Conservation (phyloP, 2,329 filamentous ascomycete genomes). For the Berkeleyomyces rouxiae region DNA sequence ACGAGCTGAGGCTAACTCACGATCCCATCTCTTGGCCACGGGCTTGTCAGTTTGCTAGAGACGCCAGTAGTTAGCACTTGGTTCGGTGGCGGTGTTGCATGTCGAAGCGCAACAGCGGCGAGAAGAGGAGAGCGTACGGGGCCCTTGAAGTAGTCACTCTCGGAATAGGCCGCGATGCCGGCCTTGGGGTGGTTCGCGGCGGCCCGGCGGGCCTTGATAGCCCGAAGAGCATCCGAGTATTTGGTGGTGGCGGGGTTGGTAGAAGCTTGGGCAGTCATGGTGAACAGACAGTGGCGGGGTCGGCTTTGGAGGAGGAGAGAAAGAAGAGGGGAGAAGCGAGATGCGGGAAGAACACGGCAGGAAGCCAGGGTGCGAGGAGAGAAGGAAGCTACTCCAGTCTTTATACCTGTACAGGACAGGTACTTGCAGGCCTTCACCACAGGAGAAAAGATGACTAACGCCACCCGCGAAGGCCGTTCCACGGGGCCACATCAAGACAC, state of each 20-base stretch:
- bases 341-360: background rate
- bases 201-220: constrained; percentile 49
- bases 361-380: background rate
- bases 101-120: background rate
- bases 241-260: constrained; percentile 1
- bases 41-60: constrained; percentile 40
- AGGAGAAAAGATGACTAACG: background rate
- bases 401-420: background rate
- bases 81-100: background rate
- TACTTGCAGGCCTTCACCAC: background rate
- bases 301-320: background rate
- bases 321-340: background rate
- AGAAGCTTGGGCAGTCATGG: constrained; percentile 7
- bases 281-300: background rate
- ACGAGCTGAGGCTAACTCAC: constrained; percentile 34
- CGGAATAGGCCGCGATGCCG: constrained; percentile 58
- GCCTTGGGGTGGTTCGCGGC: constrained; percentile 58
- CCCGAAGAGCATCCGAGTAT: constrained; percentile 28
- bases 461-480: background rate
- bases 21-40: constrained; percentile 67
- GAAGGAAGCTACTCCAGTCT: background rate
- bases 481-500: background rate
- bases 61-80: background rate
- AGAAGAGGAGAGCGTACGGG: constrained; percentile 31
- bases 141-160: constrained; percentile 72